phyloP scores from a whole-genome alignment of 768 basidiomycete genomes.

The Fibroporia radiculosa region DNA sequence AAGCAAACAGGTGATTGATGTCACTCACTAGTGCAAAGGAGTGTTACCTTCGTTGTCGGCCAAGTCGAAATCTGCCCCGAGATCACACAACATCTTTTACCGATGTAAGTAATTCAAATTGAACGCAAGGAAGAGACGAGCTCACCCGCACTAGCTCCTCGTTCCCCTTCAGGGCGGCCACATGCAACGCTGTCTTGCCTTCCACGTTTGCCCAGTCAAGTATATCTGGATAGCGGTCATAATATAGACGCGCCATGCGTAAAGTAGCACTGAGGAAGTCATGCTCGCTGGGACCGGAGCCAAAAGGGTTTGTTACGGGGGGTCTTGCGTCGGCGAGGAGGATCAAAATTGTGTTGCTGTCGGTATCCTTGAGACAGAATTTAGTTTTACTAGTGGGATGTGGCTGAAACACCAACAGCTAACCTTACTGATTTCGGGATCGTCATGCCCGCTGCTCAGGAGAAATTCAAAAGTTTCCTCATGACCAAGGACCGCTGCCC shows the following conservation, averaged over 20 bases:
- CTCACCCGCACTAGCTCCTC: slow-evolving; percentile 81
- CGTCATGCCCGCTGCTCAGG: slow-evolving; percentile 81
- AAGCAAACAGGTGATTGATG: background rate
- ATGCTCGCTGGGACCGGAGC: slow-evolving; percentile 38
- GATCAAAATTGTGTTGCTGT: slow-evolving; percentile 90
- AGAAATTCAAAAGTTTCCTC: slow-evolving; percentile 94
- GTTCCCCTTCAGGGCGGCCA: slow-evolving; percentile 83
- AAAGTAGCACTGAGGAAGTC: slow-evolving; percentile 68
- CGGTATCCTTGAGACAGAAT: slow-evolving; percentile 61
- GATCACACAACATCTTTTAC: slow-evolving; percentile 72
- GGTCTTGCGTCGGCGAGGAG: slow-evolving; percentile 81
- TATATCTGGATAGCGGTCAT: slow-evolving; percentile 78
- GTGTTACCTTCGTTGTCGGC: slow-evolving; percentile 91
- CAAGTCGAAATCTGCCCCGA: slow-evolving; percentile 84
- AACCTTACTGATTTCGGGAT: slow-evolving; percentile 87
- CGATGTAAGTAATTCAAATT: slow-evolving; percentile 12
- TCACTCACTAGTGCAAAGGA: slow-evolving; percentile 81
- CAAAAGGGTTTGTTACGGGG: slow-evolving; percentile 36
- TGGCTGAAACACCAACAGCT: slow-evolving; percentile 22
- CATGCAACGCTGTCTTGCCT: slow-evolving; percentile 86
- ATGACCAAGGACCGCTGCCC: slow-evolving; percentile 83
- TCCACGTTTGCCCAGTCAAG: slow-evolving; percentile 90
- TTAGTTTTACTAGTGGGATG: background rate
- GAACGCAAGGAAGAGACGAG: slow-evolving; percentile 15
- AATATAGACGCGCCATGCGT: slow-evolving; percentile 83